phyloP scores from a whole-genome alignment of 2,329 filamentous ascomycete species.

The Sphaerulina musiva region DNA sequence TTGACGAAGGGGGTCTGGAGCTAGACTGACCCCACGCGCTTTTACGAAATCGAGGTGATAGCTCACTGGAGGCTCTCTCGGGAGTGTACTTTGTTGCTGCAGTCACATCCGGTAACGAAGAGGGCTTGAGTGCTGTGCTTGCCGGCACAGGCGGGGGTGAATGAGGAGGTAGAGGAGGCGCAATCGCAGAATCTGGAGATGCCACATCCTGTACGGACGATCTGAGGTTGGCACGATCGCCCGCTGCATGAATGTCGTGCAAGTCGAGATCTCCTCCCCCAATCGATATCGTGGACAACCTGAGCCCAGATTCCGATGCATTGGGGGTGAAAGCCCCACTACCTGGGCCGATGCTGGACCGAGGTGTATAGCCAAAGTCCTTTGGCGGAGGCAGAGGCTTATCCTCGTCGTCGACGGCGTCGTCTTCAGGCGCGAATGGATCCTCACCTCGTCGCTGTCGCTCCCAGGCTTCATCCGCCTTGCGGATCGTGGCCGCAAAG shows the following conservation, averaged over 20 bases:
- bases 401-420: slow-evolving; percentile 30
- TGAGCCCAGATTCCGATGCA: slow-evolving; percentile 22
- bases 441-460: slow-evolving; percentile 27
- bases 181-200: slow-evolving; percentile 20
- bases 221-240: slow-evolving; percentile 16
- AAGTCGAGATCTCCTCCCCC: slow-evolving; percentile 29
- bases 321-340: slow-evolving; percentile 21
- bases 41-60: slow-evolving; percentile 27
- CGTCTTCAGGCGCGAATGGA: slow-evolving; percentile 23
- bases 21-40: slow-evolving; percentile 25
- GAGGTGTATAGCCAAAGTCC: slow-evolving; percentile 35
- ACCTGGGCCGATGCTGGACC: slow-evolving; percentile 28
- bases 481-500: slow-evolving; percentile 28
- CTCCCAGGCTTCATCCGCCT: slow-evolving; percentile 32
- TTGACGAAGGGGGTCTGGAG: slow-evolving; percentile 18
- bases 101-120: slow-evolving; percentile 25
- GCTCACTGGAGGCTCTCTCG: slow-evolving; percentile 27
- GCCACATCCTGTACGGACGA: slow-evolving; percentile 13
- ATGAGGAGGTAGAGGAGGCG: slow-evolving; percentile 40
- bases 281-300: slow-evolving; percentile 32
- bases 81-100: slow-evolving; percentile 13
- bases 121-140: slow-evolving; percentile 12
- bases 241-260: slow-evolving; percentile 34
- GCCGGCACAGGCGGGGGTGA: slow-evolving; percentile 42
- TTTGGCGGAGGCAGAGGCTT: slow-evolving; percentile 41